Evolutionary conservation across 495 filamentous ascomycete species (phyloP), one percentile per base, ranked within the genome.

Genomic region (Cryomyces minteri): DNA sequence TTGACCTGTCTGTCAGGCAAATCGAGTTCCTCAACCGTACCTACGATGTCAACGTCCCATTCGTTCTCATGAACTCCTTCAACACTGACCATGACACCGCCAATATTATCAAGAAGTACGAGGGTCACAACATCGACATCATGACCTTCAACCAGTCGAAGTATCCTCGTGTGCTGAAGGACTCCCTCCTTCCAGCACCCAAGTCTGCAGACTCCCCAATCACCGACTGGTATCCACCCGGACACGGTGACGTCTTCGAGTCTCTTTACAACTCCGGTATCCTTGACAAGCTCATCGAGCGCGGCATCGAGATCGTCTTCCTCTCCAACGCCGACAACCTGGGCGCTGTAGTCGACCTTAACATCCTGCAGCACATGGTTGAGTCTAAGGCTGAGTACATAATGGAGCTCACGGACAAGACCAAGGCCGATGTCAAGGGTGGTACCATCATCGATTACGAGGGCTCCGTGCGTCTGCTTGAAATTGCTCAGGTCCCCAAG

Each of bases 391-490:
- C 88, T 33, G 90, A 99, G 67, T 99, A 99, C 74, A 85, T 99
- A 62, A 99, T 99, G 90, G 90, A 99, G 67, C 68, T 99, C 66
- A 99, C 90, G 51, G 92, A 96, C 72, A 99, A 99, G 87, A 99
- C 90, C 63, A 99, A 99, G 82, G 90, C 90, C 47, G 90, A 99
- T 58, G 90, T 99, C 64, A 99, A 99, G 80, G 90, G 90, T 79
- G 90, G 90, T 70, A 99, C 90, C 59, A 99, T 99, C 69, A 99
- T 99, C 61, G 87, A 99, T 70, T 93, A 94, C 65, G 90, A 99
- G 58, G 88, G 87, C 55, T 84, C 82, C 48, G 90, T 86, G 53
- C 87, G 90, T 56, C 79, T 99, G 36, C 79, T 99, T 33, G 90
- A 99, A 74, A 94, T 99, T 53, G 90, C 90, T 9, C 90, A 99